Percentiles rank a stretch among this genome's conserved stretches.
phyloP scores from a whole-genome alignment of 1,284 basidiomycete genomes.

The Pisolithus thermaeus region DNA sequence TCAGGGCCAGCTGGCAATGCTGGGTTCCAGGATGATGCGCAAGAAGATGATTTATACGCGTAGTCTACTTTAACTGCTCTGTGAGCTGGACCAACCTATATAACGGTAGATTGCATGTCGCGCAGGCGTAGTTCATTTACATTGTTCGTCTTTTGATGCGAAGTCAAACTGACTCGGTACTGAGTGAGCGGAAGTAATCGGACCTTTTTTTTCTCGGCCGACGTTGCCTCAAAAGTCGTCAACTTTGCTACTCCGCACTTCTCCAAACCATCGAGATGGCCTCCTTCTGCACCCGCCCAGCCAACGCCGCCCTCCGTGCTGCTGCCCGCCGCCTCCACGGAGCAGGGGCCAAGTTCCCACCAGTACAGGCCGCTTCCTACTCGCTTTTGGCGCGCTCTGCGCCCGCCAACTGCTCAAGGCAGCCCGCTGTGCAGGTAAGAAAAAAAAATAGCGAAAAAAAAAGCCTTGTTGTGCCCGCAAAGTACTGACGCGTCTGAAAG shows the following conservation, averaged over 20 bases:
- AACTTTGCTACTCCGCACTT: neutral
- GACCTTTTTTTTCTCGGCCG: neutral
- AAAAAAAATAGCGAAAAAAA: slow-evolving; percentile 18
- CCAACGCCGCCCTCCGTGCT: slow-evolving; percentile 49
- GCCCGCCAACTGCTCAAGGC: slow-evolving; percentile 33
- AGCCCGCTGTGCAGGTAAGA: slow-evolving; percentile 40
- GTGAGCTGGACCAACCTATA: too few relatives aligned
- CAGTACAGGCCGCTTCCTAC: slow-evolving; percentile 59
- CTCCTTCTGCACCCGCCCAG: slow-evolving; percentile 55
- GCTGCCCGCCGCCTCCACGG: slow-evolving; percentile 51
- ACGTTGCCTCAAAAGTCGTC: neutral
- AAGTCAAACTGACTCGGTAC: neutral
- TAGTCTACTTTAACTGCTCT: slow-evolving; percentile 25
- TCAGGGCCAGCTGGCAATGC: slow-evolving; percentile 36
- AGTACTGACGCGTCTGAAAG: slow-evolving; percentile 14
- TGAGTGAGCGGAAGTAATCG: neutral
- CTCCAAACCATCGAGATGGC: slow-evolving; percentile 40
- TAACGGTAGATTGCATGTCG: neutral
- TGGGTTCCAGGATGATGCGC: slow-evolving; percentile 74
- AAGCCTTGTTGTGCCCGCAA: slow-evolving; percentile 15
- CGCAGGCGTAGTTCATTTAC: neutral
- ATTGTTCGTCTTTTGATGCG: neutral
- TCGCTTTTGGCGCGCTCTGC: slow-evolving; percentile 62
- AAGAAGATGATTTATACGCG: slow-evolving; percentile 87
- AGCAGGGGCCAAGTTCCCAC: slow-evolving; percentile 38